Conservation (phyloP, 1,284 basidiomycete species). For the Polyporus tsugae region DNA sequence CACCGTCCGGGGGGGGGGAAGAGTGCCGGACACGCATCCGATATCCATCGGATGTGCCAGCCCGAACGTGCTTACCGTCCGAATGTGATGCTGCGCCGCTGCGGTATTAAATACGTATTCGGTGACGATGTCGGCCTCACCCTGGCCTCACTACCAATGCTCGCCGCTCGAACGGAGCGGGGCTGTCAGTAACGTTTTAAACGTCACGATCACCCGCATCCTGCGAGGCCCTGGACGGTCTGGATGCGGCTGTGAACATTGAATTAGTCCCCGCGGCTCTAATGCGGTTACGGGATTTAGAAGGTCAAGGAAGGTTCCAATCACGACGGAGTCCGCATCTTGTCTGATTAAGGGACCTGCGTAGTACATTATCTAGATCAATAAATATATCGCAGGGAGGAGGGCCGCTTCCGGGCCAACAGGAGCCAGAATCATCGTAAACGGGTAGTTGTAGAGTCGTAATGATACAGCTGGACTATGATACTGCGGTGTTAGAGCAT, state of each 20-base stretch:
- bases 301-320: background rate
- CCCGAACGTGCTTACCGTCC: background rate
- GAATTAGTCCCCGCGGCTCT: background rate
- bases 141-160: background rate
- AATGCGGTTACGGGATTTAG: background rate
- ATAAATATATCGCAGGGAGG: background rate
- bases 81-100: background rate
- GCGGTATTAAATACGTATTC: background rate
- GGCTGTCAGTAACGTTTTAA: background rate
- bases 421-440: background rate
- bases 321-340: background rate
- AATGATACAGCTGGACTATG: constrained; percentile 4
- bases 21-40: background rate
- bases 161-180: background rate
- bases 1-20: background rate
- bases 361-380: background rate
- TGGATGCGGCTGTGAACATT: background rate
- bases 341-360: background rate
- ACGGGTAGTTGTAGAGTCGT: constrained; percentile 1
- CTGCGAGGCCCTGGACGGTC: no score
- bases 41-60: background rate
- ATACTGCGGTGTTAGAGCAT: background rate
- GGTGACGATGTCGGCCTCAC: background rate
- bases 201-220: background rate
- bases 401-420: background rate